Base-by-base conservation (phyloP, 345 rosid genomes). In the Iberis pinnata region DNA sequence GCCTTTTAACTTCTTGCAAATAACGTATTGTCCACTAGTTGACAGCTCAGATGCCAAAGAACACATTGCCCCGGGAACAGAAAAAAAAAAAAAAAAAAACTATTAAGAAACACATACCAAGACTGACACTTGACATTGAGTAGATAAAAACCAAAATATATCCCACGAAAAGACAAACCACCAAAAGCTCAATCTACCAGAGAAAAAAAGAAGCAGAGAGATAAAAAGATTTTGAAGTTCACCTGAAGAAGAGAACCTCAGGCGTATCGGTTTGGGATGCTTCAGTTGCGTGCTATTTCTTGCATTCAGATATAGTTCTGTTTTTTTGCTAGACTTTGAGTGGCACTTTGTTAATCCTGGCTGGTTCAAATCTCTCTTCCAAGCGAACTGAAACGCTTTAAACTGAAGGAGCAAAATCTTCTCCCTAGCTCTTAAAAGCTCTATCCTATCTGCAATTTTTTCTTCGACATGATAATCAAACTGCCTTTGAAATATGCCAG, bases 301-400 rank as follows among this genome's bases (percentile, higher is more conserved):
- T 54, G 76, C 55, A 29, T 85, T 76, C 36, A 77, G 61, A 68
- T 70, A 73, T 4, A 67, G 55, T 29, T 88, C 95, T 40, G 47
- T 47, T 75, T 80, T 88, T 60, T 73, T 83, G 49, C 76, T 92
- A 64, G 87, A 74, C 65, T 77, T 88, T 24, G 82, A 74, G 43
- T 78, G 79, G 36, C 47, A 64, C 73, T 81, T 93, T 66, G 75
- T 64, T 18, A 70, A 55, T 15, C 81, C 76, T 16, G 71, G 78
- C 61, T 73, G 60, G 13, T 60, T 76, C 77, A 79, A 18, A 68
- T 93, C 99, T 70, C 86, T 95, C 79, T 79, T 88, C 99, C 99
- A 93, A 14, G 74, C 58, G 56, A 76, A 81, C 59, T 74, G 79
- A 69, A 81, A 76, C 16, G 79, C 87, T 74, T 78, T 93, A 64